These are phyloP conservation scores for Ascochyta rabiei DNA, from an alignment of 2,329 filamentous ascomycete genomes.

Conservation along the genomic window DNA sequence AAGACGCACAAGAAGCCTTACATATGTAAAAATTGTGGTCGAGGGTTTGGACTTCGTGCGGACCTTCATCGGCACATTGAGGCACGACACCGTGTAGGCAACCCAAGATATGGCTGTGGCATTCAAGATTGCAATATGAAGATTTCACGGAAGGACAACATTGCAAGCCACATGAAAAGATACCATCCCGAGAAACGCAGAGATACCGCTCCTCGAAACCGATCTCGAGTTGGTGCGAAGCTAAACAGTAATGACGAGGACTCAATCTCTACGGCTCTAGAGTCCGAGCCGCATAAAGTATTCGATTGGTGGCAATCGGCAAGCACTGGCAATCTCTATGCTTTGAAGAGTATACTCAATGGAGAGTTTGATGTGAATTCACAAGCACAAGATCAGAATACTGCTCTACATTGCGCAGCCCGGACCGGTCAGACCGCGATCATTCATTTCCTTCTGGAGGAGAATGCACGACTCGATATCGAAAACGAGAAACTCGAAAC, in stretches of 20 bases:
- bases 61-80: conserved; percentile 14
- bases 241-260: background rate
- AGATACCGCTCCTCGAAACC: background rate
- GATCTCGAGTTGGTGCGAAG: no score
- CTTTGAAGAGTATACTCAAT: background rate
- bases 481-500: background rate
- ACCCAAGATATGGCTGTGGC: background rate
- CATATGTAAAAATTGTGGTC: background rate
- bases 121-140: background rate
- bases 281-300: background rate
- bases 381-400: conserved; percentile 7
- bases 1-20: conserved; percentile 17
- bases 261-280: background rate
- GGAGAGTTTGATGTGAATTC: background rate
- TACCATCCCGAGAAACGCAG: background rate
- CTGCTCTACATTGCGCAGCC: conserved; percentile 22
- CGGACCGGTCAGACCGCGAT: background rate
- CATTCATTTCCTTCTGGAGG: conserved; percentile 1
- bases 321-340: background rate
- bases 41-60: conserved; percentile 7
- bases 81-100: conserved; percentile 13
- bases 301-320: conserved; percentile 13
- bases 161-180: conserved; percentile 1
- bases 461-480: background rate
- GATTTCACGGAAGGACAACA: conserved; percentile 16